Percentiles rank a stretch among this genome's conserved stretches.
phyloP scores from a whole-genome alignment of 2,329 filamentous ascomycete genomes.

The Ophiostoma quercus region DNA sequence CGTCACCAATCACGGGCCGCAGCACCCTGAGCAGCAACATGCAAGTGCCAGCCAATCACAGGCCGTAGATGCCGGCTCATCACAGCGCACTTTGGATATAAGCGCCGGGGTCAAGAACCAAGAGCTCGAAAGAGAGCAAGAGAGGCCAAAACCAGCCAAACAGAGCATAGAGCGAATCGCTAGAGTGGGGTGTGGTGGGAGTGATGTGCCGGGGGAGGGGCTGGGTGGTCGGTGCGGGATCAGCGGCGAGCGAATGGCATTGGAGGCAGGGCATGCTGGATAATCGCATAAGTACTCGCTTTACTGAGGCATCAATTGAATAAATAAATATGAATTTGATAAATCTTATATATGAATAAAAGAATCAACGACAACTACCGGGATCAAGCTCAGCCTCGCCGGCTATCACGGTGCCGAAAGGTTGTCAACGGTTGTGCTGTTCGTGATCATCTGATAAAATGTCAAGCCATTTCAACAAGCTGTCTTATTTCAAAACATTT shows the following conservation, averaged over 20 bases:
- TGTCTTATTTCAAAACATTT: too few species aligned
- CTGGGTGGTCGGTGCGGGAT: not conserved
- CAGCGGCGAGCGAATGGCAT: not conserved
- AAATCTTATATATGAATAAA: too few species aligned
- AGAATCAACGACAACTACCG: not conserved
- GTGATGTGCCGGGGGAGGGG: conserved; percentile 12
- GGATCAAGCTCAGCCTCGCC: not conserved
- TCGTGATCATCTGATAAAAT: too few species aligned
- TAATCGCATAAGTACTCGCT: not conserved
- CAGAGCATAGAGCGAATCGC: conserved; percentile 13
- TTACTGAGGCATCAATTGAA: too few species aligned
- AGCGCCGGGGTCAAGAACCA: not conserved
- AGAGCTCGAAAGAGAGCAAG: not conserved
- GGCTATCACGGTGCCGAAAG: not conserved
- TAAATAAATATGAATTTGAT: too few species aligned
- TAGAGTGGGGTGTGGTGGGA: conserved; percentile 1
- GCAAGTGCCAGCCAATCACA: conserved; percentile 24
- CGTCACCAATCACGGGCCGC: conserved; percentile 16
- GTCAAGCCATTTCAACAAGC: too few species aligned
- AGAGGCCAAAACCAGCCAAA: not conserved
- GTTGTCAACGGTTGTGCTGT: too few species aligned
- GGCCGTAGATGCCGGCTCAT: conserved; percentile 17
- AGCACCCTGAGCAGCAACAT: conserved; percentile 9
- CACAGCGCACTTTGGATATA: conserved; percentile 18
- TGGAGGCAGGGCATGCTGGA: not conserved